Base-by-base conservation (phyloP, 2,329 filamentous ascomycete genomes). In the Cladosporium sp. region DNA sequence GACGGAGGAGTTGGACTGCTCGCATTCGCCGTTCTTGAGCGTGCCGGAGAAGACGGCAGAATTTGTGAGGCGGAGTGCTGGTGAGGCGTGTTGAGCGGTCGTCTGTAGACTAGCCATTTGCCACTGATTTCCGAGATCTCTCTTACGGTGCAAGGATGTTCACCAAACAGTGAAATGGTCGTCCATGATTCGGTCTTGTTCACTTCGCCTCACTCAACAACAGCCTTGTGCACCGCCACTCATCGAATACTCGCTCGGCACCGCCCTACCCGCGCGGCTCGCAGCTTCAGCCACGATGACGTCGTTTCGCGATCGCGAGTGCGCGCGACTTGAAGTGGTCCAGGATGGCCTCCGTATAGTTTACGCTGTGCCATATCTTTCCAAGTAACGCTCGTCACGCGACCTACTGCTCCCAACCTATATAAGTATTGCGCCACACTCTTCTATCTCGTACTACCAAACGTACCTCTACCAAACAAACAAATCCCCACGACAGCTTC, bases 1-100 rank as follows among this genome's bases (percentile, higher is more conserved):
- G 43, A 53, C 58, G 23, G 64, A 59, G 62, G 46, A 39, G 57
- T 48, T 66, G 11, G 59, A 67, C 16, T 25, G 63, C n/a, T 63
- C 68, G 34, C 68, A 70, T 58, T 65, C 60, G 48, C 69, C 69
- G 39, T 70, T 69, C 49, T 60, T 70, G 36, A 68, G 64, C 36
- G 61, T 61, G 63, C 53, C 66, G 16, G 63, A 69, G 64, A 46
- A 54, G 64, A 69, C 65, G 36, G 58, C 53, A 7, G 64, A 63
- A 23, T 67, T 65, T 49, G 64, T 71, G 30, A 59, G 65, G 59
- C 64, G 54, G 36, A 66, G 60, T n/a, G 67, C 68, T 23, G 66
- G 66, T 21, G 64, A 64, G 28, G n/a, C 18, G 26, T 21, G 18
- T 36, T 56, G 30, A 56, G 53, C 36, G 30, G 18, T 16, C 36